Evolutionary conservation across 2,329 filamentous ascomycete genomes (phyloP), one percentile per base, ranked within the genome.

Genomic region (Fusarium sp.): DNA sequence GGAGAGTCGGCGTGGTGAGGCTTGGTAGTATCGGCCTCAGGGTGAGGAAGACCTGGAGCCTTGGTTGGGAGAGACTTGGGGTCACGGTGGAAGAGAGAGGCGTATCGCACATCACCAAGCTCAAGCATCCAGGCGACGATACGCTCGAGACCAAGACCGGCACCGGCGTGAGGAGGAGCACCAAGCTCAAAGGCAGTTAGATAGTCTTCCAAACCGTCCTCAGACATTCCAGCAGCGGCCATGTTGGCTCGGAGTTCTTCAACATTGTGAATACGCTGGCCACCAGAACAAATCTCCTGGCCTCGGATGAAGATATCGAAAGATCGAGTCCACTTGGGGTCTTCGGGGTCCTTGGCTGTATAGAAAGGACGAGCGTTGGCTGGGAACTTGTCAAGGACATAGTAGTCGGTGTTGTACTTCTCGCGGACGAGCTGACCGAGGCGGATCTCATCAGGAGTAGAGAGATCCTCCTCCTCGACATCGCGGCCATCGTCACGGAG

Each of bases 231-330:
- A 56, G 90, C 88, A 56, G 89, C 89, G 68, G 88, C 87, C 93
- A 98, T 95, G 79, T 92, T 93, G 76, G 92, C 88, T 51, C 92
- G 88, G n/a, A 98, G 86, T 79, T 93, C 88, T 6, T 87, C 84
- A 0, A 93, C 89, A 70, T 96, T 92, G 80, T 98, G 93, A 72
- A 98, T 97, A 89, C 95, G 94, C 82, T 98, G 95, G 9, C 95
- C 95, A 76, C 95, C 95, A 1, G 94, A 96, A 53, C 96, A 91
- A 66, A 98, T 96, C 81, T 98, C 95, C 79, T 98, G 95, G 1
- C 95, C 95, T 33, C 95, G 92, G 49, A 98, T 89, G 84, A 98
- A 98, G 66, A 98, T 97, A 80, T 98, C 95, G 77, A 98, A 98
- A 0, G 95, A 97, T 80, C 97, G 97, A 59, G 95, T 98, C 80